phyloP scores from a whole-genome alignment of 768 basidiomycete species.

The Kwoniella europaea region DNA sequence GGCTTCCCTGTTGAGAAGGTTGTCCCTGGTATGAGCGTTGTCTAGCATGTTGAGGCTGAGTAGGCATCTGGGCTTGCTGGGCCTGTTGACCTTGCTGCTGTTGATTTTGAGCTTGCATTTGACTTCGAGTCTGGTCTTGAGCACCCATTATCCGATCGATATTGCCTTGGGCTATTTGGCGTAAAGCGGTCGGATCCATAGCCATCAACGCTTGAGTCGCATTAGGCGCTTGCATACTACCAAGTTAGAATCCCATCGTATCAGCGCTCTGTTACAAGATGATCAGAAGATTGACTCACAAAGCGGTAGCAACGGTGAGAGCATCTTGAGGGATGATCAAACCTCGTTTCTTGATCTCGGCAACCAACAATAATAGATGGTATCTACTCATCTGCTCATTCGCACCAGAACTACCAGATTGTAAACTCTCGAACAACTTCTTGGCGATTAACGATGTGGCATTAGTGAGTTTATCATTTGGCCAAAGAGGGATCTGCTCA shows the following conservation, averaged over 20 bases:
- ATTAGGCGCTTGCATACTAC: slow-evolving; percentile 20
- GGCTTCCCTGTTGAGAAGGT: slow-evolving; percentile 29
- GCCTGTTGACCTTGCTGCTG: slow-evolving; percentile 12
- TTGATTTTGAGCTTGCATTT: neutral
- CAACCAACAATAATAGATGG: slow-evolving; percentile 20
- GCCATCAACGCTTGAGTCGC: slow-evolving; percentile 10
- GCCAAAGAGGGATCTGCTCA: slow-evolving; percentile 23
- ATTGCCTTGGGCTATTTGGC: slow-evolving; percentile 13
- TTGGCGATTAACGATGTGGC: slow-evolving; percentile 19
- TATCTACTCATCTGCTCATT: slow-evolving; percentile 25
- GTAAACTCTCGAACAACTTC: slow-evolving; percentile 12
- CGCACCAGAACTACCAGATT: slow-evolving; percentile 3
- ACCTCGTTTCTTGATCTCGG: slow-evolving; percentile 22
- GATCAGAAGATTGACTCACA: slow-evolving; percentile 10
- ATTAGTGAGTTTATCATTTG: slow-evolving; percentile 12
- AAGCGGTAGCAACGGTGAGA: slow-evolving; percentile 20
- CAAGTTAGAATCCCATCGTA: neutral
- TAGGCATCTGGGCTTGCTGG: slow-evolving; percentile 9
- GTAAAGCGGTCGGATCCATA: slow-evolving; percentile 17
- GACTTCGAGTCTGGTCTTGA: neutral
- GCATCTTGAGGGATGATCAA: slow-evolving; percentile 24
- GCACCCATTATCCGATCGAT: slow-evolving; percentile 8
- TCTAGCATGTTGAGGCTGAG: slow-evolving; percentile 16
- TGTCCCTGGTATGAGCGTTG: slow-evolving; percentile 20
- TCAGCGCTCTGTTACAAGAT: too few relatives aligned